Conservation (phyloP, 2,329 filamentous ascomycete genomes). For the Phialophora macrospora region DNA sequence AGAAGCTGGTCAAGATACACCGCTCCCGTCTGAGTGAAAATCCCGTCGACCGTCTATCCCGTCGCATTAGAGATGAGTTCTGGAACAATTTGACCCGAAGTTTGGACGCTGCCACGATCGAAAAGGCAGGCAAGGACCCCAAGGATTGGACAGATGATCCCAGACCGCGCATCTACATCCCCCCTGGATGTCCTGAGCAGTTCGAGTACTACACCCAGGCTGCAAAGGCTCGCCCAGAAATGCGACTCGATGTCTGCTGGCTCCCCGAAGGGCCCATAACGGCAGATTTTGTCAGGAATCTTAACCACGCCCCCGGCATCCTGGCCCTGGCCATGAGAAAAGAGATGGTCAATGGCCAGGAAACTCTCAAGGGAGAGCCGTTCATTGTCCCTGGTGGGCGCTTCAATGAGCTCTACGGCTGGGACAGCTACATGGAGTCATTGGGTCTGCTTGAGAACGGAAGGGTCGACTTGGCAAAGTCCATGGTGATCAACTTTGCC, state of each 20-base stretch:
- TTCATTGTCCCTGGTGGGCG: constrained; percentile 97
- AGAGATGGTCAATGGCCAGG: constrained; percentile 67
- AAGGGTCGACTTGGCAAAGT: constrained; percentile 83
- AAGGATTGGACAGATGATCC: constrained; percentile 96
- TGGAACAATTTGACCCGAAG: constrained; percentile 89
- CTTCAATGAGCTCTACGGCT: constrained; percentile 98
- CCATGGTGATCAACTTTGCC: constrained; percentile 95
- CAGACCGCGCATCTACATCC: constrained; percentile 88
- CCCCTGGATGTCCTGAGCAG: constrained; percentile 81
- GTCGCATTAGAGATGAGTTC: constrained; percentile 86
- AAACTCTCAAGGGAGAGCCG: constrained; percentile 76
- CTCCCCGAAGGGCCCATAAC: constrained; percentile 73
- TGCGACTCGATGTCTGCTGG: constrained; percentile 83
- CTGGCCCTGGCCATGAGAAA: constrained; percentile 89
- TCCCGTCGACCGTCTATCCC: constrained; percentile 82
- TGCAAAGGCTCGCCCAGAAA: constrained; percentile 76
- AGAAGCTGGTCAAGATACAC: constrained; percentile 87
- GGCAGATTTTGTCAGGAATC: constrained; percentile 75
- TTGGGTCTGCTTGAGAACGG: constrained; percentile 86
- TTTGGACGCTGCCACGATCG: constrained; percentile 81
- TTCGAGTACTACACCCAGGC: constrained; percentile 85
- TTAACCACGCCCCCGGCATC: constrained; percentile 87
- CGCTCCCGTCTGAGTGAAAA: constrained; percentile 93
- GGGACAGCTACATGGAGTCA: constrained; percentile 99
- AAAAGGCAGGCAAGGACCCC: constrained; percentile 82